A percentile compares a stretch with the other conserved stretches of the same genome.
Evolutionary conservation across 257 asterid genomes (phyloP).

Genomic region (Petrea volubilis): DNA sequence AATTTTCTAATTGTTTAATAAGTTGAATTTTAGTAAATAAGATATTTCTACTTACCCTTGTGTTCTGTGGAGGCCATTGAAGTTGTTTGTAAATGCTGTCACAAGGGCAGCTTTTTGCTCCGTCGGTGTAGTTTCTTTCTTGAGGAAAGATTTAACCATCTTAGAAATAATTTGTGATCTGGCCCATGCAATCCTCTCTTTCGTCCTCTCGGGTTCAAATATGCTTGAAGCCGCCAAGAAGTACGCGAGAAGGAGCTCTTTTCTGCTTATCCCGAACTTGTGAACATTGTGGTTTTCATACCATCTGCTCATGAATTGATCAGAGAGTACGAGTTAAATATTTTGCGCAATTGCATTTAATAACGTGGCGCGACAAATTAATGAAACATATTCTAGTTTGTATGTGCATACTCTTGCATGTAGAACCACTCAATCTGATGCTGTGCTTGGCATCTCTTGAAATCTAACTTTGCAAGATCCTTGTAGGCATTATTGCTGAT

Average conservation of each 20-base stretch:
- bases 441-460: constrained; percentile 49
- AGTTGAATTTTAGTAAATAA: background rate
- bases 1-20: too few species aligned
- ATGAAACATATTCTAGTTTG: too few species aligned
- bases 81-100: background rate
- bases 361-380: too few species aligned
- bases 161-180: constrained; percentile 33
- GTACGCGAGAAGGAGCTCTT: constrained; percentile 34
- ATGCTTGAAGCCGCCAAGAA: constrained; percentile 43
- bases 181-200: constrained; percentile 47
- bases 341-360: too few species aligned
- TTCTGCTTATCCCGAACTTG: constrained; percentile 36
- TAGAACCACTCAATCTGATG: constrained; percentile 52
- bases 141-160: constrained; percentile 28
- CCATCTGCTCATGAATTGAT: constrained; percentile 37
- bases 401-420: constrained; percentile 26
- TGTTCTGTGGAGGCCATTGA: background rate
- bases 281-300: constrained; percentile 23
- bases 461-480: constrained; percentile 47
- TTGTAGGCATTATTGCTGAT: constrained; percentile 40
- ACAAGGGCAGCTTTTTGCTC: constrained; percentile 12
- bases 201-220: constrained; percentile 39
- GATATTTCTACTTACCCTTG: constrained; percentile 14
- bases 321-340: too few species aligned
- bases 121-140: background rate